Percentiles rank a stretch among this genome's conserved stretches.
phyloP scores from a whole-genome alignment of 257 asterid genomes.

The Ballota nigra region DNA sequence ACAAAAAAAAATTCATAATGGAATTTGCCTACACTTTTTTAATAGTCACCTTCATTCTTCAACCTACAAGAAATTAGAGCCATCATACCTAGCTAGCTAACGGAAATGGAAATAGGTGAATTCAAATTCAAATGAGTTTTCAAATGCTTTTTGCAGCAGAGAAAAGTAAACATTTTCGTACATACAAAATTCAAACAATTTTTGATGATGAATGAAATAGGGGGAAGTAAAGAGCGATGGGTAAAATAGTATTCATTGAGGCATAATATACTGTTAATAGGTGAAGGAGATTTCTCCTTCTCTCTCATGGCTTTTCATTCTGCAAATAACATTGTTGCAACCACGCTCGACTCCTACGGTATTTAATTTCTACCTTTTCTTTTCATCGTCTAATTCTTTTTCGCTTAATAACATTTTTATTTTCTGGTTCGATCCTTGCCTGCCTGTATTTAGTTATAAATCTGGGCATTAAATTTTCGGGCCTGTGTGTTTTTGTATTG shows the following conservation, averaged over 20 bases:
- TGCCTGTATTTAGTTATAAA: neutral
- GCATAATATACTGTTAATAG: constrained; percentile 52
- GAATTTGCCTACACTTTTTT: too few species aligned
- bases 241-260: constrained; percentile 47
- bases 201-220: neutral
- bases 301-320: constrained; percentile 39
- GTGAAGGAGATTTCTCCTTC: constrained; percentile 72
- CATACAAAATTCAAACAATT: neutral
- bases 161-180: neutral
- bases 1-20: too few species aligned
- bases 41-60: too few species aligned
- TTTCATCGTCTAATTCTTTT: neutral
- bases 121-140: neutral
- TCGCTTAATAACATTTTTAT: neutral
- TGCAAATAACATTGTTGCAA: constrained; percentile 59
- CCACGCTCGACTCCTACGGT: constrained; percentile 61
- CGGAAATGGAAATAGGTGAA: neutral
- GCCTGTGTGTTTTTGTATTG: neutral
- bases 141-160: neutral
- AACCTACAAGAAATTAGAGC: too few species aligned
- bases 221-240: constrained; percentile 44
- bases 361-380: too few species aligned
- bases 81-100: too few species aligned
- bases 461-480: neutral
- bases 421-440: neutral